Conservation (phyloP, 257 asterid genomes). For the Forsythia viridissima region DNA sequence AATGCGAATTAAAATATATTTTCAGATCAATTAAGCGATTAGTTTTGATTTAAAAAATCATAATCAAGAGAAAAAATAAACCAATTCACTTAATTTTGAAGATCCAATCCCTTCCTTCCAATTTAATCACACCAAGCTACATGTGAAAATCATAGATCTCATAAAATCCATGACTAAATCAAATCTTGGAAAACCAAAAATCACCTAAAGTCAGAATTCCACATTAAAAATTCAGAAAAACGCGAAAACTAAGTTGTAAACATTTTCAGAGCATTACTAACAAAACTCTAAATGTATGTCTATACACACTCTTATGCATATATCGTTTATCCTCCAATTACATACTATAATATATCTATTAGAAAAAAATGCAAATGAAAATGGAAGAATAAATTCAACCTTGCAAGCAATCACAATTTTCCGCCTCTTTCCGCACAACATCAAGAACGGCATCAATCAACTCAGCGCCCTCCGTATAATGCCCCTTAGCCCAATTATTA, state of each 20-base stretch:
- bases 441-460: constrained; percentile 85
- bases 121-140: not conserved
- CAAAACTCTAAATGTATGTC: not conserved
- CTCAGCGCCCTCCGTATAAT: constrained; percentile 92
- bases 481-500: constrained; percentile 91
- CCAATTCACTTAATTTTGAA: not conserved
- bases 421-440: constrained; percentile 88
- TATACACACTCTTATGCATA: not conserved
- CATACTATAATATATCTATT: not conserved
- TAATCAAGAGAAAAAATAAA: not conserved
- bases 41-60: not conserved
- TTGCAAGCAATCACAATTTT: constrained; percentile 92
- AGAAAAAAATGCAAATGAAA: not conserved
- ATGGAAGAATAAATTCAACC: constrained; percentile 34
- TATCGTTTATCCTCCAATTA: too few relatives aligned
- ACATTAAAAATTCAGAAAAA: not conserved
- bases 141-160: not conserved
- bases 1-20: not conserved
- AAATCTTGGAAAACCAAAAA: not conserved
- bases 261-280: not conserved
- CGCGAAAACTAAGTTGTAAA: not conserved
- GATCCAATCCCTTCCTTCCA: not conserved
- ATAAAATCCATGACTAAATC: not conserved
- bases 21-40: not conserved
- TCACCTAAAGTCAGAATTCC: too few relatives aligned